These are phyloP conservation scores for Orobanche coerulescens DNA, from an alignment of 257 asterid genomes.

Conservation along the genomic window DNA sequence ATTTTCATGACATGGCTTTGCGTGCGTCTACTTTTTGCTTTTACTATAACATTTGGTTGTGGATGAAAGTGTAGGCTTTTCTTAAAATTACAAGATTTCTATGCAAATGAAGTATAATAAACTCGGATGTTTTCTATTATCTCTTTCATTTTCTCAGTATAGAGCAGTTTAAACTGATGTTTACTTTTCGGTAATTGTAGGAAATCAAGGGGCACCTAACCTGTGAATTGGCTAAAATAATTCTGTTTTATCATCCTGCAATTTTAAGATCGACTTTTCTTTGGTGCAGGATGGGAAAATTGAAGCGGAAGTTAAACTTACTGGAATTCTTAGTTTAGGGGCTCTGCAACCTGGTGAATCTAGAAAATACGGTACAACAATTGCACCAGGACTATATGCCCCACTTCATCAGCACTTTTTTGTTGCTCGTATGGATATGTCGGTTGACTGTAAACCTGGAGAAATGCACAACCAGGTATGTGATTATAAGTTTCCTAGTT, in stretches of 20 bases:
- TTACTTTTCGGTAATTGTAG: not conserved
- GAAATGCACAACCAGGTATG: conserved; percentile 88
- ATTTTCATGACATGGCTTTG: not conserved
- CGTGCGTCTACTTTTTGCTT: not conserved
- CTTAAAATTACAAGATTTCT: not conserved
- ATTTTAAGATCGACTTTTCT: conserved; percentile 5
- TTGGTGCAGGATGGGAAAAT: conserved; percentile 88
- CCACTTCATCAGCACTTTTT: conserved; percentile 98
- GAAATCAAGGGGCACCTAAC: not conserved
- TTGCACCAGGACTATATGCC: conserved; percentile 93
- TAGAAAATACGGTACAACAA: conserved; percentile 87
- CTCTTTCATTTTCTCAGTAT: conserved; percentile 8
- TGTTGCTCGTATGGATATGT: conserved; percentile 98
- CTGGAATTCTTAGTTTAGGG: conserved; percentile 93
- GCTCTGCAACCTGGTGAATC: conserved; percentile 82
- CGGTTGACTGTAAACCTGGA: conserved; percentile 90
- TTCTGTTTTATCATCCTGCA: conserved; percentile 12
- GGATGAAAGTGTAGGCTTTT: not conserved
- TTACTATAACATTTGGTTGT: not conserved
- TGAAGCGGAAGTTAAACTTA: conserved; percentile 96
- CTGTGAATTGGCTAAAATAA: not conserved
- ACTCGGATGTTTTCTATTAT: not conserved
- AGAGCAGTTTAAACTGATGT: not conserved
- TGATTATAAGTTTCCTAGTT: not conserved
- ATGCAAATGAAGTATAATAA: not conserved